These are phyloP conservation scores for Clavispora asparagi DNA, from an alignment of 805 yeast genomes.

Conservation along the genomic window DNA sequence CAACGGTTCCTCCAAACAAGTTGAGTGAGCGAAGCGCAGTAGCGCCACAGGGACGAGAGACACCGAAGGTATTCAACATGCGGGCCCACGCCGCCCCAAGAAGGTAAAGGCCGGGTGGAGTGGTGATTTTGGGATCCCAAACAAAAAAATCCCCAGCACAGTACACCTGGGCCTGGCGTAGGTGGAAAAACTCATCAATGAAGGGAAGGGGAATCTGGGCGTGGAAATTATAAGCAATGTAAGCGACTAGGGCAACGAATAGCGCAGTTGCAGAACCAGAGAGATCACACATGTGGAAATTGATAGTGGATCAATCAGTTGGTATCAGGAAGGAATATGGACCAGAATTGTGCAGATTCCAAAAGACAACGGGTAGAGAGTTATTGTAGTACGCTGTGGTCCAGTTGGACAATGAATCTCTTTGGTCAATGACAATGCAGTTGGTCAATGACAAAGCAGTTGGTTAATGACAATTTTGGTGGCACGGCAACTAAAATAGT, in stretches of 20 bases:
- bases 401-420: too few relatives aligned
- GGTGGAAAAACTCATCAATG: constrained; percentile 82
- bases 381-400: too few relatives aligned
- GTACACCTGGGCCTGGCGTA: constrained; percentile 70
- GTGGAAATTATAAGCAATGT: constrained; percentile 7
- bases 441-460: too few relatives aligned
- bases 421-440: too few relatives aligned
- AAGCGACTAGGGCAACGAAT: constrained; percentile 3
- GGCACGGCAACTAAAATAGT: too few relatives aligned
- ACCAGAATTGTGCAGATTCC: too few relatives aligned
- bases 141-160: constrained; percentile 52
- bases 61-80: constrained; percentile 32
- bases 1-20: constrained; percentile 55
- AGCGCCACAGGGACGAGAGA: constrained; percentile 10
- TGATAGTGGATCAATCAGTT: too few relatives aligned
- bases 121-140: constrained; percentile 77
- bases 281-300: background rate
- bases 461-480: too few relatives aligned
- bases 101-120: constrained; percentile 88
- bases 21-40: constrained; percentile 44
- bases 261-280: background rate
- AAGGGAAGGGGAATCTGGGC: constrained; percentile 8
- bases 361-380: too few relatives aligned
- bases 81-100: constrained; percentile 37
- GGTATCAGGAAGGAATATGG: too few relatives aligned